Evolutionary conservation across 176 grass and related monocot species (phyloP).

Genomic region (Cocos nucifera): DNA sequence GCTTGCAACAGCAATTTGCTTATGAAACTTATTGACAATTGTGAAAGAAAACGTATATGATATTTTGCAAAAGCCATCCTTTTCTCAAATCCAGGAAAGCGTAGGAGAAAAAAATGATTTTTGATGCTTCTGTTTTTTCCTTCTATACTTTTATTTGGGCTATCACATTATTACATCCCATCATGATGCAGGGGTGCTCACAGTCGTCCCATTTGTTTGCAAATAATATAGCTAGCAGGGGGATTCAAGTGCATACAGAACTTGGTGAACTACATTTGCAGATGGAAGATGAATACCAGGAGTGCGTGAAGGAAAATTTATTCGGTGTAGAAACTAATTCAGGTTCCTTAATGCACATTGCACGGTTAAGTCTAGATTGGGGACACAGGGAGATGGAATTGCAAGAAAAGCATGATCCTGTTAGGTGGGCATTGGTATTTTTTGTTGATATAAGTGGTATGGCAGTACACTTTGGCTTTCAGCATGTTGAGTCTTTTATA

Average conservation of each 20-base stretch:
- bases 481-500: constrained; percentile 77
- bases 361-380: constrained; percentile 89
- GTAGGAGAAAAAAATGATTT: too few relatives aligned
- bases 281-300: constrained; percentile 94
- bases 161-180: constrained; percentile 9
- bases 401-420: constrained; percentile 55
- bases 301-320: constrained; percentile 84
- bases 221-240: constrained; percentile 97
- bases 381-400: constrained; percentile 70
- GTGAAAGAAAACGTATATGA: too few relatives aligned
- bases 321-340: constrained; percentile 88
- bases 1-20: too few relatives aligned
- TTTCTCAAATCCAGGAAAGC: too few relatives aligned
- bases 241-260: constrained; percentile 88
- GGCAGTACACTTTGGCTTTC: constrained; percentile 78
- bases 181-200: constrained; percentile 63
- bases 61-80: too few relatives aligned
- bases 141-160: constrained; percentile 15
- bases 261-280: constrained; percentile 87
- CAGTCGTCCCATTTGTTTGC: constrained; percentile 94
- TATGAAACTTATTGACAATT: too few relatives aligned
- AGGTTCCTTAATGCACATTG: constrained; percentile 73
- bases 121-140: not conserved
- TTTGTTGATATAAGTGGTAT: constrained; percentile 80
- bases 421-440: constrained; percentile 55